A percentile compares a stretch with the other conserved stretches of the same genome.
Conservation (phyloP, 148 eudicot species). For the Gaultheria prostrata region DNA sequence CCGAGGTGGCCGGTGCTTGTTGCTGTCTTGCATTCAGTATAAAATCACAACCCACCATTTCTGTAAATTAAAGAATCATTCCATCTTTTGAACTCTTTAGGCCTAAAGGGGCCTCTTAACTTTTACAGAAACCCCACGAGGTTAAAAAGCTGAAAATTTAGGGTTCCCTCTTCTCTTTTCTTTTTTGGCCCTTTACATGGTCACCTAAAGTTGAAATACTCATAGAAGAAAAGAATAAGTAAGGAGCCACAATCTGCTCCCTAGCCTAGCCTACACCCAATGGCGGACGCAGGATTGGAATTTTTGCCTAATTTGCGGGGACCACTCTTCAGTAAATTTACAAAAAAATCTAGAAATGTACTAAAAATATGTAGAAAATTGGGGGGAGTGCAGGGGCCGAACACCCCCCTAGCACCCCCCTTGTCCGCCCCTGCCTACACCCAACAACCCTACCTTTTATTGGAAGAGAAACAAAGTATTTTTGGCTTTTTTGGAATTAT, state of each 20-base stretch:
- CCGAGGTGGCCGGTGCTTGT: slow-evolving; percentile 12
- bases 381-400: too few species aligned
- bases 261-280: too few species aligned
- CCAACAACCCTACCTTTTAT: not conserved
- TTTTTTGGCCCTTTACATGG: slow-evolving; percentile 14
- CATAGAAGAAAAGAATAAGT: not conserved
- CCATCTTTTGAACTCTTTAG: slow-evolving; percentile 32
- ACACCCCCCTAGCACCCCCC: too few species aligned
- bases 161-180: slow-evolving; percentile 16
- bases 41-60: slow-evolving; percentile 23
- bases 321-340: too few species aligned
- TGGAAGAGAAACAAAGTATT: slow-evolving; percentile 24
- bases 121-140: slow-evolving; percentile 17
- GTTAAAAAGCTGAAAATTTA: slow-evolving; percentile 25
- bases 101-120: not conserved
- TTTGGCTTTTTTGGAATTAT: slow-evolving; percentile 34
- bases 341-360: too few species aligned
- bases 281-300: too few species aligned
- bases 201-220: slow-evolving; percentile 19
- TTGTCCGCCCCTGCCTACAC: slow-evolving; percentile 27
- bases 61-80: slow-evolving; percentile 27
- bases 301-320: too few species aligned
- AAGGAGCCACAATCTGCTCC: not conserved
- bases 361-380: too few species aligned
- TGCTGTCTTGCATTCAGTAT: slow-evolving; percentile 33